Evolutionary conservation across 164 flowering plant genomes (phyloP), one percentile per base, ranked within the genome.

Genomic region (Warburgia ugandensis): DNA sequence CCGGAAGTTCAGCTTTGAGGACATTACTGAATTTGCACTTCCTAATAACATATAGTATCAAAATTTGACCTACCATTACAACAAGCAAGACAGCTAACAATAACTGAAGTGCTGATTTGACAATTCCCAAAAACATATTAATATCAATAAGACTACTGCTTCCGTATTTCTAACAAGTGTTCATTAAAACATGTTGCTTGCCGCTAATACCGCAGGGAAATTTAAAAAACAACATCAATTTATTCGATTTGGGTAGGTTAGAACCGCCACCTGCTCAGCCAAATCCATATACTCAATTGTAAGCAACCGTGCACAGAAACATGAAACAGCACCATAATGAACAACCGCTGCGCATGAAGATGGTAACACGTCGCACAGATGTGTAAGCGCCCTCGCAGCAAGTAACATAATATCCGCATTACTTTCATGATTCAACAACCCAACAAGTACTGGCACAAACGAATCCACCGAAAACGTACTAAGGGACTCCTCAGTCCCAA

Each of bases 251-350:
- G n/a, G n/a, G n/a, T n/a, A n/a, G n/a, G n/a, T n/a, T n/a, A n/a
- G 17, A 27, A 19, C 11, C 3, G 58, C 44, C 45, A 86, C 99
- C 99, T 94, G 99, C 54, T 94, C 97, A 28, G 99, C 99, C 71
- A 94, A 73, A 67, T 94, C 99, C 99, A 94, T 94, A 67, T 94
- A 89, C 74, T 94, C 99, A 37, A 89, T 94, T 0, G 99, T 94
- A 10, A 94, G 77, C 71, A 94, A 58, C 50, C 96, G 67, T 0
- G 95, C 97, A 58, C 84, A 80, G 54, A 94, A 86, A 64, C 94
- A 86, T 0, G 87, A 59, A 55, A 89, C 88, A 0, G 97, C 96
- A 19, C 95, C 95, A 60, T 84, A 94, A 55, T 94, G 99, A 58
- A 94, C 97, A 10, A 94, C 99, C 5, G 97, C 87, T 48, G 99